Evolutionary conservation across 2,329 filamentous ascomycete genomes (phyloP).

Genomic region (Coniella lustricola): DNA sequence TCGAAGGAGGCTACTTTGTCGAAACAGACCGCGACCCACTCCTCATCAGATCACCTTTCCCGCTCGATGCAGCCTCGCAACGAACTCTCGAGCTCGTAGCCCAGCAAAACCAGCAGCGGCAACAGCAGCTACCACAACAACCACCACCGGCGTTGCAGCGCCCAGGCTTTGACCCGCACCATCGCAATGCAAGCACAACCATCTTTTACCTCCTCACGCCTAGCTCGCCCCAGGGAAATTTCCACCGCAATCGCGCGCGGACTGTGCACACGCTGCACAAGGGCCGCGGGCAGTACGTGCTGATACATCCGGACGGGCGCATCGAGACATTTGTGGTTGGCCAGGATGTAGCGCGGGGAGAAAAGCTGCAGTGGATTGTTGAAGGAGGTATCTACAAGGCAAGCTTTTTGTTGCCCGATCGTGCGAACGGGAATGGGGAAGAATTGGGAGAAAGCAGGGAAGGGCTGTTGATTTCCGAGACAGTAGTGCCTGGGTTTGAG

Average conservation of each 20-base stretch:
- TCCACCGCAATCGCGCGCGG: conserved; percentile 55
- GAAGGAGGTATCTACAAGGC: conserved; percentile 62
- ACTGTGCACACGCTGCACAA: conserved; percentile 60
- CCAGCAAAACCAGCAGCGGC: too few species aligned
- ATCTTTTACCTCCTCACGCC: conserved; percentile 62
- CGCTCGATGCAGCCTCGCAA: conserved; percentile 29
- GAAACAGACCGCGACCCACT: conserved; percentile 51
- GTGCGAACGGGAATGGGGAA: conserved; percentile 20
- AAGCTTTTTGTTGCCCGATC: conserved; percentile 46
- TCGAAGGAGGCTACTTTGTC: conserved; percentile 58
- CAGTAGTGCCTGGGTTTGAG: conserved; percentile 62
- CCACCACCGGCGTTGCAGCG: conserved; percentile 18
- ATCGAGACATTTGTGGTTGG: conserved; percentile 62
- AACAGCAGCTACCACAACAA: too few species aligned
- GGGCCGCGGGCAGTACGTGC: conserved; percentile 56
- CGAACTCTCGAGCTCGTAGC: conserved; percentile 26
- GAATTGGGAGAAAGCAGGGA: conserved; percentile 29
- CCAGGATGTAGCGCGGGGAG: conserved; percentile 46
- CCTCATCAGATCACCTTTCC: conserved; percentile 50
- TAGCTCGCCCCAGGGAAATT: conserved; percentile 45
- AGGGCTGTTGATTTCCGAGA: conserved; percentile 60
- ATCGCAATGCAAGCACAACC: conserved; percentile 49
- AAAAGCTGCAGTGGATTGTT: conserved; percentile 62
- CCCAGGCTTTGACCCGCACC: conserved; percentile 30
- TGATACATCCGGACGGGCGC: conserved; percentile 50